Conservation (phyloP, 257 asterid species). For the Petunia axillaris region DNA sequence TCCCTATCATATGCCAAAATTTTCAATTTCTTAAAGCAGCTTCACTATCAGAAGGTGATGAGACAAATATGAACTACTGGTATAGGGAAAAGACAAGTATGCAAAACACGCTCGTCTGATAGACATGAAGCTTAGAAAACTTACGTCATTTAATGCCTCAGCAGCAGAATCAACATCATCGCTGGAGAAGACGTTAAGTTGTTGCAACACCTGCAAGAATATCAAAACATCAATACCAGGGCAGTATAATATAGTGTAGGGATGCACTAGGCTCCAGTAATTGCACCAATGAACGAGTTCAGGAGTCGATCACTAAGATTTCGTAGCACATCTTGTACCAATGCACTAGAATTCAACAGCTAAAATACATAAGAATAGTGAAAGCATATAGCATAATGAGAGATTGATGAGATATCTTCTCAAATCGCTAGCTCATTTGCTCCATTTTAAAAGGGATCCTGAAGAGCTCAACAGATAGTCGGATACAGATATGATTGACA, state of each 20-base stretch:
- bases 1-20: neutral
- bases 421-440: conserved; percentile 9
- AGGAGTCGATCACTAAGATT: no score
- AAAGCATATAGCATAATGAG: neutral
- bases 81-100: neutral
- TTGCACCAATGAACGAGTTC: neutral
- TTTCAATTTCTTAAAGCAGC: neutral
- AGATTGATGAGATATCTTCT: conserved; percentile 5
- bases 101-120: neutral
- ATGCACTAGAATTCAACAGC: no score
- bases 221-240: conserved; percentile 28
- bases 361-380: neutral
- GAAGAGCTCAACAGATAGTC: neutral
- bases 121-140: conserved; percentile 32
- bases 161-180: conserved; percentile 90
- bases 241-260: neutral
- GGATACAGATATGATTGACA: neutral
- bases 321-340: no score
- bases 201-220: conserved; percentile 69
- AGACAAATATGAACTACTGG: conserved; percentile 19
- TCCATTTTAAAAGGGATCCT: neutral
- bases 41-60: neutral
- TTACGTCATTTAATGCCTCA: conserved; percentile 87
- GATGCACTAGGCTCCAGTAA: conserved; percentile 18
- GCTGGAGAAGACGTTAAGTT: conserved; percentile 72